Base-by-base conservation (phyloP, 2,329 filamentous ascomycete genomes). In the Phaeoacremonium minimum region DNA sequence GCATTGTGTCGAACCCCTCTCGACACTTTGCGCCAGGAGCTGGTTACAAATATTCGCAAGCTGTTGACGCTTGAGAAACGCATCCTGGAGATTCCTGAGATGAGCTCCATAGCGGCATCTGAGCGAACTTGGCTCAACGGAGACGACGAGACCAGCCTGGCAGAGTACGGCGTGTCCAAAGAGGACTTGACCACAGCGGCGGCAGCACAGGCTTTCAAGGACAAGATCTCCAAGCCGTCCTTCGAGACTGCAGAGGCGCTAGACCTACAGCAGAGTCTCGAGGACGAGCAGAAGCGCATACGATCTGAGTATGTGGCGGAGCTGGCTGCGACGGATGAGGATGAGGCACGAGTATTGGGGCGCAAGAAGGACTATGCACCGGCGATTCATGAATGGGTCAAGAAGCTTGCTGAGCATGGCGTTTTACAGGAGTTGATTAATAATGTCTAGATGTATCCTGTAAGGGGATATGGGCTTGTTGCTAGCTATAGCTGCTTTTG, bases 1-100 rank as follows among this genome's bases (percentile, higher is more conserved):
- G 82, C 87, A 16, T 63, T 95, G 3, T 84, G 83, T 44, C 74
- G 76, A 39, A 84, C 83, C 39, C 81, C 86, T 0, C 58, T 85
- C 2, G 49, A 62, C 11, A 55, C 61, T 4, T 62, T 80, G 9
- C 67, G 53, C 40, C 74, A 41, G 56, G 61, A 58, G 5, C 64
- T 81, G 15, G 64, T 66, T 3, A 42, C 50, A 16, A 67, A 63
- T 31, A 50, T 71, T 37, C 56, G 30, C 22, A 19, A 30, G n/a
- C 20, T 42, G 4, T 38, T 33, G 7, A 33, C 20, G 66, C 44
- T 55, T 57, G 6, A 48, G 49, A 61, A 76, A 6, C 49, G 62
- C 14, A 32, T 43, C 4, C 52, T 35, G 3, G 28, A 14, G 6
- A 22, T 29, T 4, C 29, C 12, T 5, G 35, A 30, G 17, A n/a